A percentile compares a stretch with the other conserved stretches of the same genome.
Evolutionary conservation across 208 protist genomes (phyloP).

Genomic region (Angomonas ambiguus): DNA sequence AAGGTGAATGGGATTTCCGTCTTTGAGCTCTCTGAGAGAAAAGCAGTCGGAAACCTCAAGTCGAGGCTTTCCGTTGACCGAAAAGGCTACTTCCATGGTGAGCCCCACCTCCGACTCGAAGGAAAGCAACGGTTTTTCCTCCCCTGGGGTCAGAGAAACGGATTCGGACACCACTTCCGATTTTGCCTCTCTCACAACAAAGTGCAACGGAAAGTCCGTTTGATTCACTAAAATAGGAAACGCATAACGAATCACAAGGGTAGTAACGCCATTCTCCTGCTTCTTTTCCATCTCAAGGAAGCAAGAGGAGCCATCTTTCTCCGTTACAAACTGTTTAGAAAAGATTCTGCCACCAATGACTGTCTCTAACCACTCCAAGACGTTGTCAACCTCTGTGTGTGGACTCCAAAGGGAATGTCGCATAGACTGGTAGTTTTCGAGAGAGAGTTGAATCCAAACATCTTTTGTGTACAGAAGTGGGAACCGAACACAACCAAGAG

Average conservation of each 20-base stretch:
- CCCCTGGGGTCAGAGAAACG: background rate
- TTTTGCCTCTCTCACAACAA: background rate
- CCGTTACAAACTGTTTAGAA: background rate
- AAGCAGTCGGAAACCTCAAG: background rate
- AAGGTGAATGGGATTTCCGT: too few relatives aligned
- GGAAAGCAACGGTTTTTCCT: background rate
- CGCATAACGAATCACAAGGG: background rate
- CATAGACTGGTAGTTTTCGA: background rate
- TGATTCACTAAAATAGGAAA: background rate
- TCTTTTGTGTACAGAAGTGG: background rate
- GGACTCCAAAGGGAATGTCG: background rate
- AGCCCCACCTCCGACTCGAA: background rate
- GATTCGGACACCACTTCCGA: background rate
- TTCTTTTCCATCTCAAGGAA: background rate
- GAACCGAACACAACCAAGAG: background rate
- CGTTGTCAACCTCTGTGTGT: background rate
- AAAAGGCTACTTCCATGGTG: background rate
- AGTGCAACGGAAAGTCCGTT: background rate
- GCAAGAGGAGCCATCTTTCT: background rate
- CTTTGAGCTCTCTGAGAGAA: background rate
- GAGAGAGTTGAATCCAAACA: background rate
- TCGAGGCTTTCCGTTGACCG: background rate
- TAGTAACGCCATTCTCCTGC: background rate
- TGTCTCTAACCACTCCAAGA: background rate
- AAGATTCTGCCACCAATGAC: too few relatives aligned